Evolutionary conservation across 2,329 filamentous ascomycete species (phyloP).

Genomic region (Stylonectria norvegica): DNA sequence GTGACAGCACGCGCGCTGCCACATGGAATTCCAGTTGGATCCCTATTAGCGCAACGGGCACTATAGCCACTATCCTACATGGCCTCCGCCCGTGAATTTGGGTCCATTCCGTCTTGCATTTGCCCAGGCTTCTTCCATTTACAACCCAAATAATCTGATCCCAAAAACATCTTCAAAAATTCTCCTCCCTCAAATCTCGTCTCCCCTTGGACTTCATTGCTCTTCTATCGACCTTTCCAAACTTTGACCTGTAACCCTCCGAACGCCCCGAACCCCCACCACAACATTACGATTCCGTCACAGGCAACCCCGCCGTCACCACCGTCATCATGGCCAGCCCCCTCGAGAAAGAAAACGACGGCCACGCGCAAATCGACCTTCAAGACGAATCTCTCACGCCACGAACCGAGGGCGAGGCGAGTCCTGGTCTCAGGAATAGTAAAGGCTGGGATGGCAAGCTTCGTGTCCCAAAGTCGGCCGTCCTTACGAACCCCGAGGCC

Average conservation of each 20-base stretch:
- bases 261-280: conserved; percentile 15
- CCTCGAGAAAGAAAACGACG: conserved; percentile 35
- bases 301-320: neutral
- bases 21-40: neutral
- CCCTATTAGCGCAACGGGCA: too few species aligned
- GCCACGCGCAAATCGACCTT: conserved; percentile 48
- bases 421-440: conserved; percentile 53
- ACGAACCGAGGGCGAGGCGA: conserved; percentile 40
- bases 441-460: conserved; percentile 84
- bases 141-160: too few species aligned
- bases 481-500: conserved; percentile 74
- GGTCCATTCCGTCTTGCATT: too few species aligned
- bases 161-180: too few species aligned
- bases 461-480: conserved; percentile 59
- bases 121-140: too few species aligned
- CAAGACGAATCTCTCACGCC: conserved; percentile 39
- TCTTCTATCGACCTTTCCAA: conserved; percentile 1
- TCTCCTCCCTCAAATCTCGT: neutral
- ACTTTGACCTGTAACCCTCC: conserved; percentile 8
- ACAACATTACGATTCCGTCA: conserved; percentile 7
- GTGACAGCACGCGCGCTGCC: too few species aligned
- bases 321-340: conserved; percentile 39
- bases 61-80: too few species aligned
- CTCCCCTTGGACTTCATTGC: conserved; percentile 2
- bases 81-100: too few species aligned